phyloP scores from a whole-genome alignment of 768 basidiomycete genomes.

The Royoungia palumana region DNA sequence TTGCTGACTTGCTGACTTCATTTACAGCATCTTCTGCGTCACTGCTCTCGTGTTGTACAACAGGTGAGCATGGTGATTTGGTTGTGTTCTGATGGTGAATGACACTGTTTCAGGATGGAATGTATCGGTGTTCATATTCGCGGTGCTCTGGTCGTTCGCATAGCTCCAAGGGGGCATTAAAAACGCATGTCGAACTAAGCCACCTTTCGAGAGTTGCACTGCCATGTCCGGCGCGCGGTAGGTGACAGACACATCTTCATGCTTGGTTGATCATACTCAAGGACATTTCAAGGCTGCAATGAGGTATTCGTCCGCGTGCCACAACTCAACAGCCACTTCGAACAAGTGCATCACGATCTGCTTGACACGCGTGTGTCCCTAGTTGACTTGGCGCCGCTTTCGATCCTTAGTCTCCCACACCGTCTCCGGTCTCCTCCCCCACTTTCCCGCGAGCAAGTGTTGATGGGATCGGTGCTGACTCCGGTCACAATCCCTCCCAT shows the following conservation, averaged over 20 bases:
- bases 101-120: slow-evolving; percentile 20
- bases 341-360: slow-evolving; percentile 20
- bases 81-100: background rate
- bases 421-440: slow-evolving; percentile 16
- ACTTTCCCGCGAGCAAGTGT: slow-evolving; percentile 4
- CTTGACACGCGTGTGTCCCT: slow-evolving; percentile 7
- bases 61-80: slow-evolving; percentile 6
- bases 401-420: slow-evolving; percentile 18
- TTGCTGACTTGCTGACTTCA: slow-evolving; percentile 7
- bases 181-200: slow-evolving; percentile 29
- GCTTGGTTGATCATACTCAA: slow-evolving; percentile 4
- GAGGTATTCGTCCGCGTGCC: slow-evolving; percentile 23
- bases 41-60: slow-evolving; percentile 19
- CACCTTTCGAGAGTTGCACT: slow-evolving; percentile 30
- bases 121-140: slow-evolving; percentile 22
- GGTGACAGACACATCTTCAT: slow-evolving; percentile 1
- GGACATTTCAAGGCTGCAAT: slow-evolving; percentile 17
- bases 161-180: slow-evolving; percentile 14
- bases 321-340: slow-evolving; percentile 26
- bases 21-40: slow-evolving; percentile 25
- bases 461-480: background rate
- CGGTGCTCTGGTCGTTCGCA: slow-evolving; percentile 30
- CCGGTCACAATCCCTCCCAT: slow-evolving; percentile 12
- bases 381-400: slow-evolving; percentile 18
- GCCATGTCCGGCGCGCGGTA: slow-evolving; percentile 25